Evolutionary conservation across 352 stramenopile genomes (phyloP), one percentile per base, ranked within the genome.

Genomic region (Phytopythium delawarense): DNA sequence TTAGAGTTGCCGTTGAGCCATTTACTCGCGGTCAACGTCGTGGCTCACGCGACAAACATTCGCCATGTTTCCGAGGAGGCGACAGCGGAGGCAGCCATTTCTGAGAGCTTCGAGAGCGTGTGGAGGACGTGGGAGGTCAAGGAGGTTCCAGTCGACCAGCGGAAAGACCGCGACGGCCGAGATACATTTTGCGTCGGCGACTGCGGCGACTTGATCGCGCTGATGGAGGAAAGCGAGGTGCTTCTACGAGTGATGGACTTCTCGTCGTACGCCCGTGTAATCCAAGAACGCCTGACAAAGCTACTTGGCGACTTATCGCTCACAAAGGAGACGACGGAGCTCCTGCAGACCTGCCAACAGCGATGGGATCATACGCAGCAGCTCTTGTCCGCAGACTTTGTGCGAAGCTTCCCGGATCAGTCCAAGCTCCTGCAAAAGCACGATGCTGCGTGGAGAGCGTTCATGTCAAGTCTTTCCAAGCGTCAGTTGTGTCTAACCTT

Each of bases 141-240:
- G 35, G 75, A 90, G 52, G 79, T 91, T 28, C 76, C 81, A 9
- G 66, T 69, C 13, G 58, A 68, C 7, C 32, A 58, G 13, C 75
- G 60, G 35, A 89, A 87, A 59, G 84, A 92, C 50, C 71, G 79
- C 16, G 81, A 92, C 8, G 79, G 80, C 2, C 71, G 81, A 0
- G 84, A 92, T 6, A 70, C 67, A 2, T 62, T 81, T 16, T 86
- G 70, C 6, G 55, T 92, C 2, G 78, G 77, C 0, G 78, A 92
- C 45, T 88, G 79, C 28, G 50, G 59, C 7, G 81, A 91, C n/a
- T 61, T 91, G 9, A 46, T 78, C 1, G 70, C 71, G 0, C 62
- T 92, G 1, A 65, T 91, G 15, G 84, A 92, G 57, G 81, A 92
- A 57, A 88, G 76, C 23, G 81, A 91, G 63, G 79, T 92, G 16